Percentiles rank a stretch among this genome's conserved stretches.
Evolutionary conservation across 257 asterid genomes (phyloP).

Genomic region (Capsicum rhomboideum): DNA sequence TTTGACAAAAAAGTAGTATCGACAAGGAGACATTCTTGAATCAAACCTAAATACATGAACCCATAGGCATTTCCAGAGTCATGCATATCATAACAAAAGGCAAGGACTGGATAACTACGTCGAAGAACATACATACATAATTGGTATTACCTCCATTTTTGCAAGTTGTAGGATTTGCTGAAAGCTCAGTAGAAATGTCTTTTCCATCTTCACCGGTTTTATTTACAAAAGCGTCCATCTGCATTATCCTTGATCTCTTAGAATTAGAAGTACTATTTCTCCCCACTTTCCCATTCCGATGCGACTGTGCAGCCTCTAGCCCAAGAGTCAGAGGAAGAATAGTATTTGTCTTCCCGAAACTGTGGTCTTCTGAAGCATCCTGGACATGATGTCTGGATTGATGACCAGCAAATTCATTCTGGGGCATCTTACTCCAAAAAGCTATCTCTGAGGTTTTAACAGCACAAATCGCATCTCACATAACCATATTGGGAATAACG

Average conservation of each 20-base stretch:
- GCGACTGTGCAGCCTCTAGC: constrained; percentile 27
- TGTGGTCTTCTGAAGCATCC: constrained; percentile 21
- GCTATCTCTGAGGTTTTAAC: constrained; percentile 31
- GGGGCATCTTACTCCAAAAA: constrained; percentile 35
- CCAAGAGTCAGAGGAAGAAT: constrained; percentile 23
- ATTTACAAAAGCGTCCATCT: constrained; percentile 31
- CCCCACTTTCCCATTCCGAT: constrained; percentile 40
- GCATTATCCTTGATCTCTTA: constrained; percentile 53
- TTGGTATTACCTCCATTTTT: constrained; percentile 38
- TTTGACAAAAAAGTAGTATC: background rate
- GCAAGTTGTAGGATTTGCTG: constrained; percentile 33
- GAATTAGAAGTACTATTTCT: constrained; percentile 37
- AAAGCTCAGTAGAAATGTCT: constrained; percentile 32
- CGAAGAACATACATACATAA: background rate
- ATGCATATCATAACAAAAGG: background rate
- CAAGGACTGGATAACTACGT: background rate
- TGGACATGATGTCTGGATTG: constrained; percentile 23
- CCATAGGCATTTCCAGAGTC: background rate
- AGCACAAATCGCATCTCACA: constrained; percentile 30
- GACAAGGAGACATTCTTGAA: background rate
- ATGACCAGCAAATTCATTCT: constrained; percentile 27
- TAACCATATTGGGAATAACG: constrained; percentile 5
- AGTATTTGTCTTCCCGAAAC: constrained; percentile 19
- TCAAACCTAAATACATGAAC: background rate
- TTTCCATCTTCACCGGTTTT: constrained; percentile 37